Conservation (phyloP, 2,329 filamentous ascomycete genomes). For the Alternaria postmessia region DNA sequence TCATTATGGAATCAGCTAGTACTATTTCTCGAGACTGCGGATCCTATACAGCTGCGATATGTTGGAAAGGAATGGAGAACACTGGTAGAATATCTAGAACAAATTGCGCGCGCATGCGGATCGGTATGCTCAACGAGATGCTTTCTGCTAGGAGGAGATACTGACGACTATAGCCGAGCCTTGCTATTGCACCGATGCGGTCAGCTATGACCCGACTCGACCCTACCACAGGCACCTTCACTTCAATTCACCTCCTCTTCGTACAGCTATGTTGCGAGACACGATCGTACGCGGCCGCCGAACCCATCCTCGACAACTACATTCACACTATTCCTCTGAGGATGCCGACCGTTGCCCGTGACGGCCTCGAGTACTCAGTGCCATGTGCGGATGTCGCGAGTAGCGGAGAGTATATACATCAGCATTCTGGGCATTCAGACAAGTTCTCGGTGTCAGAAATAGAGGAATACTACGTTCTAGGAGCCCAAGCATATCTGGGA, state of each 20-base stretch:
- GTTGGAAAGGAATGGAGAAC: conserved; percentile 57
- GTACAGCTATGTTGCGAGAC: conserved; percentile 65
- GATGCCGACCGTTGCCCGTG: conserved; percentile 37
- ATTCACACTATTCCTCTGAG: conserved; percentile 70
- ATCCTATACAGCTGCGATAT: conserved; percentile 64
- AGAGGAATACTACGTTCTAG: conserved; percentile 62
- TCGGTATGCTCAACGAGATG: conserved; percentile 36
- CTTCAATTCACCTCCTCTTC: conserved; percentile 67
- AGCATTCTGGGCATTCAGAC: conserved; percentile 65
- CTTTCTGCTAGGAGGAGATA: neutral
- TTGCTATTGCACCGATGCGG: conserved; percentile 52
- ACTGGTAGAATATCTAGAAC: conserved; percentile 54
- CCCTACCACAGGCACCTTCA: conserved; percentile 71
- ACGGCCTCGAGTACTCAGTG: conserved; percentile 50
- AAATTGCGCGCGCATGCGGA: conserved; percentile 40
- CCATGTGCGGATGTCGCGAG: conserved; percentile 53
- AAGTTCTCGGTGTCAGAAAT: conserved; percentile 63
- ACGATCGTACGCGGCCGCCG: conserved; percentile 62
- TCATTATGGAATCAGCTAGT: conserved; percentile 60
- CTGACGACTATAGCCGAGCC: conserved; percentile 38
- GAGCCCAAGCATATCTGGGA: conserved; percentile 58
- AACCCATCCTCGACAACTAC: conserved; percentile 69
- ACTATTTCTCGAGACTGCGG: conserved; percentile 59
- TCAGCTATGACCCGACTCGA: conserved; percentile 71
- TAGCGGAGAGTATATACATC: conserved; percentile 67